Base-by-base conservation (phyloP, 768 basidiomycete species). In the Kwoniella botswanensis region DNA sequence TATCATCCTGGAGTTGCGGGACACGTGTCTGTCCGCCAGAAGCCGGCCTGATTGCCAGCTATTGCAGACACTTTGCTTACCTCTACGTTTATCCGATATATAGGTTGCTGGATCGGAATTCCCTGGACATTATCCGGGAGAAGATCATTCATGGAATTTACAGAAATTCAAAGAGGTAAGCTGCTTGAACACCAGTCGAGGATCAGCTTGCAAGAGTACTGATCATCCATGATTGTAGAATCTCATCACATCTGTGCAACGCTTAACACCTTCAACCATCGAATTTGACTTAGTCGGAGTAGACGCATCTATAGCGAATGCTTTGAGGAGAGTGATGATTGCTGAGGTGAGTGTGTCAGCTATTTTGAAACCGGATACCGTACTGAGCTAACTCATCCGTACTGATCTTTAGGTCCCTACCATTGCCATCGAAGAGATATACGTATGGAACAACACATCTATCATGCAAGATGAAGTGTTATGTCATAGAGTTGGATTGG, bases 211-310 rank as follows among this genome's bases (percentile, higher is more conserved):
- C 10, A 15, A 50, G 35, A 35, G 7, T 50, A 50, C 46, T 50
- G 46, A 50, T 13, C 35, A 50, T 50, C 12, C 57, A 26, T 41
- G 22, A 35, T 55, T n/a, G 7, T 55, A 80, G 93, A 91, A 87
- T 78, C 85, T 95, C 65, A 85, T 86, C 79, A 88, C 94, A 11
- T 87, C 90, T 67, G 87, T 97, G 44, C 89, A 92, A 71, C 88
- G 92, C 54, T 85, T 95, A 44, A 96, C 94, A 0, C 88, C 91
- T 54, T 88, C 90, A 17, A 90, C 91, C 2, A 88, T 97, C 71
- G 95, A 98, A 75, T 96, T 99, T 82, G 97, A 99, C 84, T 86
- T 98, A 56, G 88, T 98, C 67, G 95, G 96, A 5, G 91, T 98
- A 35, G 96, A 99, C 82, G 93, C 97, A 0, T 92, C 93, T 17